A percentile compares a stretch with the other conserved stretches of the same genome.
These are phyloP conservation scores for Aspergillus aculeatinus DNA, from an alignment of 2,329 filamentous ascomycete genomes.

Conservation along the genomic window DNA sequence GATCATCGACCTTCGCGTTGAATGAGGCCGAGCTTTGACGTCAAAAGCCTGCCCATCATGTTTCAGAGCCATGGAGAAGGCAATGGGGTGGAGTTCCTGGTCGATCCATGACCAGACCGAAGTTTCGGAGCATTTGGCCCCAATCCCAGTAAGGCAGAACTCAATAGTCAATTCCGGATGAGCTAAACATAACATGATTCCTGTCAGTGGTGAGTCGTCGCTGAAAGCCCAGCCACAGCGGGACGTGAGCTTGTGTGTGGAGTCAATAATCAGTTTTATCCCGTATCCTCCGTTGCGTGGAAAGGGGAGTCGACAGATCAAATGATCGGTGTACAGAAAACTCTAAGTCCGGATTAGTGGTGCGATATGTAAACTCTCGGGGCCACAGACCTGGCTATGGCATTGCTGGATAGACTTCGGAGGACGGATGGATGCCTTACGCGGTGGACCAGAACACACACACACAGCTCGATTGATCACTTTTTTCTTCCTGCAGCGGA, in stretches of 20 bases:
- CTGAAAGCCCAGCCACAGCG: neutral
- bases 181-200: slow-evolving; percentile 18
- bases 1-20: neutral
- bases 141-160: slow-evolving; percentile 7
- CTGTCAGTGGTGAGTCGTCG: neutral
- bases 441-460: neutral
- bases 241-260: neutral
- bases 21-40: neutral
- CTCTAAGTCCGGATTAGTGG: slow-evolving; percentile 9
- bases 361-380: slow-evolving; percentile 12
- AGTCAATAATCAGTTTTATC: neutral
- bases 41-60: neutral
- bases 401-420: neutral
- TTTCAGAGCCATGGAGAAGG: neutral
- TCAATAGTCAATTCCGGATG: slow-evolving; percentile 13
- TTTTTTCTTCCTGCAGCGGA: neutral
- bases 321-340: slow-evolving; percentile 17
- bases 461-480: neutral
- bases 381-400: slow-evolving; percentile 1
- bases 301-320: slow-evolving; percentile 15
- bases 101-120: neutral
- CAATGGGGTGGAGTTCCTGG: neutral
- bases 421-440: neutral
- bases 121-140: slow-evolving; percentile 5
- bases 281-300: neutral